Percentiles rank a stretch among this genome's conserved stretches.
These are phyloP conservation scores for Leucogyrophana mollusca DNA, from an alignment of 768 basidiomycete species.

Conservation along the genomic window DNA sequence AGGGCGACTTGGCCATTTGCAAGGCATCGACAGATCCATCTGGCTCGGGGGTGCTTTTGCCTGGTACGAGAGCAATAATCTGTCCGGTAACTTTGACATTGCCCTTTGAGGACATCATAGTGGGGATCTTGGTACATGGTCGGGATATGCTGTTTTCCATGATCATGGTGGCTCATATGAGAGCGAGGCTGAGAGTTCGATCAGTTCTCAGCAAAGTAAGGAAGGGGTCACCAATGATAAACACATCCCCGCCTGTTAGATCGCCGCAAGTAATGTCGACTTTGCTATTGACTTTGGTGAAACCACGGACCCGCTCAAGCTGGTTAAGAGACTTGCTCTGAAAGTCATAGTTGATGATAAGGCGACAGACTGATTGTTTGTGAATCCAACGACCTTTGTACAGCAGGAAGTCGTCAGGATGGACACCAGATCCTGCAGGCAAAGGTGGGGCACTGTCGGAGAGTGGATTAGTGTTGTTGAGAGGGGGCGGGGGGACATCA, in stretches of 20 bases:
- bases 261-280: neutral
- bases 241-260: neutral
- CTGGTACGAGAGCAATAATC: neutral
- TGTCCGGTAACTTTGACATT: neutral
- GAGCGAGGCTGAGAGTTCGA: neutral
- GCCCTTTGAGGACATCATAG: neutral
- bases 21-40: no score
- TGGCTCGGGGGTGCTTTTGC: neutral
- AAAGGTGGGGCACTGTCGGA: neutral
- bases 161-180: neutral
- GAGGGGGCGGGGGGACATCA: neutral
- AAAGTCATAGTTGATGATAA: slow-evolving; percentile 1
- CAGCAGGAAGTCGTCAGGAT: neutral
- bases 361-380: neutral
- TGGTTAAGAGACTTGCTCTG: neutral
- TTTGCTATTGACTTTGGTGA: neutral
- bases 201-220: neutral
- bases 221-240: neutral
- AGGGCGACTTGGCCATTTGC: no score
- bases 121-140: neutral
- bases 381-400: slow-evolving; percentile 1
- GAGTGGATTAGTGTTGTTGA: neutral
- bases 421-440: neutral
- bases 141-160: neutral
- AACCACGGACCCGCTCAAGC: neutral